phyloP scores from a whole-genome alignment of 371 early-diverging fungal genomes.

The Mucor lusitanicus region DNA sequence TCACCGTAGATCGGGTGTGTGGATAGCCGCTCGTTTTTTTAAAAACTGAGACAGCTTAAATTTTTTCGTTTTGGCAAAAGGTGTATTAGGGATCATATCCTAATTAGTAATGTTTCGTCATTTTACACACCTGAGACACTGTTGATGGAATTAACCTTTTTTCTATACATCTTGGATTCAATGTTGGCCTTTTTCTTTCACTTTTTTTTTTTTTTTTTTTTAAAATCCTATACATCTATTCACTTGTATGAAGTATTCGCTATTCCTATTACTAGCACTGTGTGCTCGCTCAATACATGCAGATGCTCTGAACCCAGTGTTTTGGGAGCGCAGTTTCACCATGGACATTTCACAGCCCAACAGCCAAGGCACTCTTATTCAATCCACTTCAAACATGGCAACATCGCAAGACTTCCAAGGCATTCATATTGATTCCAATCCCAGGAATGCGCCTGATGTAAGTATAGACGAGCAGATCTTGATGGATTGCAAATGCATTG shows the following conservation, averaged over 20 bases:
- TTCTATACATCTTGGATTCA: background rate
- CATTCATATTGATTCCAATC: constrained; percentile 5
- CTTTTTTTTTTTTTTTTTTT: background rate
- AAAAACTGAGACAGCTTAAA: too few relatives aligned
- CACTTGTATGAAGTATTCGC: background rate
- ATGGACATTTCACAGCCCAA: constrained; percentile 7
- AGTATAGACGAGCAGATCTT: background rate
- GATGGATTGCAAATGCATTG: background rate
- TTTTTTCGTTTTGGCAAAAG: too few relatives aligned
- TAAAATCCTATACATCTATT: background rate
- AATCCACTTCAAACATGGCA: constrained; percentile 10
- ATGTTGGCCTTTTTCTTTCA: background rate
- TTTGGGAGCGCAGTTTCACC: constrained; percentile 11
- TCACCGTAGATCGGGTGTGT: too few relatives aligned
- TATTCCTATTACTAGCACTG: background rate
- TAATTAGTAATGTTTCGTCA: background rate
- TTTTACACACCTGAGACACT: background rate
- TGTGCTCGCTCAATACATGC: background rate
- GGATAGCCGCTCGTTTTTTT: too few relatives aligned
- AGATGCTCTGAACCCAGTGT: constrained; percentile 1
- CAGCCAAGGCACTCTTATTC: background rate
- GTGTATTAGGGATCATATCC: background rate
- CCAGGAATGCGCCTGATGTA: constrained; percentile 15
- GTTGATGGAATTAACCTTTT: background rate
- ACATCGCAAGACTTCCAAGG: constrained; percentile 30